A percentile compares a stretch with the other conserved stretches of the same genome.
Evolutionary conservation across 2,329 filamentous ascomycete species (phyloP).

Genomic region (Epichloe sylvatica): DNA sequence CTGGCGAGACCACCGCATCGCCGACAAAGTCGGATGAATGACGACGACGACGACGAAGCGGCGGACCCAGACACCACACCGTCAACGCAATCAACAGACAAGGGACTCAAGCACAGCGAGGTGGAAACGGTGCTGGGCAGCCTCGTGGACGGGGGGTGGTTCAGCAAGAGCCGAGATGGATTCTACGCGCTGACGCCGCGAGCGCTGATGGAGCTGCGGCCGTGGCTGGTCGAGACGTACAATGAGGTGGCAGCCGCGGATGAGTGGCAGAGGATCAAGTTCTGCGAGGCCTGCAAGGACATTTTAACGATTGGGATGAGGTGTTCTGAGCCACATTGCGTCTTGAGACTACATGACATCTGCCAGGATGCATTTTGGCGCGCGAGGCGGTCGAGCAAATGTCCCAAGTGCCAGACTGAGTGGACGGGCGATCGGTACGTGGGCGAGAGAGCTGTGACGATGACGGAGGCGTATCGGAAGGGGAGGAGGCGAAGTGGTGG

Average conservation of each 20-base stretch:
- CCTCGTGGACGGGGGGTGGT: slow-evolving; percentile 70
- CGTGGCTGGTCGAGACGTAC: slow-evolving; percentile 79
- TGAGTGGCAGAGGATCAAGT: slow-evolving; percentile 66
- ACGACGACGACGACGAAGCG: slow-evolving; percentile 20
- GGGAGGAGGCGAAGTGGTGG: slow-evolving; percentile 24
- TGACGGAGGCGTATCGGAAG: slow-evolving; percentile 34
- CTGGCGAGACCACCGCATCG: slow-evolving; percentile 39
- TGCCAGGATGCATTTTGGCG: slow-evolving; percentile 65
- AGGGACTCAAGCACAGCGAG: slow-evolving; percentile 58
- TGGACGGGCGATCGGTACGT: slow-evolving; percentile 39
- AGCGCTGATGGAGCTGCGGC: slow-evolving; percentile 68
- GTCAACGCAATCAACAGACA: slow-evolving; percentile 19
- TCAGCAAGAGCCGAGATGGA: slow-evolving; percentile 56
- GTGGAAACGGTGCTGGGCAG: slow-evolving; percentile 58
- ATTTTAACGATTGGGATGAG: slow-evolving; percentile 76
- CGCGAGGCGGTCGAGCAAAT: slow-evolving; percentile 45
- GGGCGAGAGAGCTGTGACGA: slow-evolving; percentile 43
- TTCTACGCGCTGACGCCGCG: slow-evolving; percentile 68
- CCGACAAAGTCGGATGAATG: slow-evolving; percentile 18
- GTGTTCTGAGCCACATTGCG: slow-evolving; percentile 55
- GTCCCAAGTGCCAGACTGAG: slow-evolving; percentile 43
- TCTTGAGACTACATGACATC: slow-evolving; percentile 58
- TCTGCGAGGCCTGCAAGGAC: slow-evolving; percentile 77
- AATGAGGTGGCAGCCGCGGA: slow-evolving; percentile 53
- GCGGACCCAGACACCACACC: slow-evolving; percentile 18